Evolutionary conservation across 768 basidiomycete genomes (phyloP), one percentile per base, ranked within the genome.

Genomic region (Amanita exitialis): DNA sequence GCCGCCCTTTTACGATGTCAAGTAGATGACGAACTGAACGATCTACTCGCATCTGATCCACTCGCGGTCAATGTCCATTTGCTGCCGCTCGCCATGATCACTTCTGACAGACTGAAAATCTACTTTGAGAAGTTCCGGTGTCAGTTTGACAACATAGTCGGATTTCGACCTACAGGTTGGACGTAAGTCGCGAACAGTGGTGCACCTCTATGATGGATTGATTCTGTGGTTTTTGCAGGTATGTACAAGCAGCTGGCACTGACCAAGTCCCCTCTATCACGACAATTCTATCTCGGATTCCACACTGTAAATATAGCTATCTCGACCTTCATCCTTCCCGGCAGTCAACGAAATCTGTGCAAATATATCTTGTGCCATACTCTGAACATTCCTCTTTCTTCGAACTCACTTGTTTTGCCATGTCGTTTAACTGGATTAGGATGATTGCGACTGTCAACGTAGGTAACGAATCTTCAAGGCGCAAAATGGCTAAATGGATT

Each of bases 401-500:
- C 59, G 95, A 98, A 66, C 72, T 95, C 56, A 95, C 92, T 9
- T 94, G 91, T 63, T 97, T 97, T 63, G 91, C 92, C 3, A 77
- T 97, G 67, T 91, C 89, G 16, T 73, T 92, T 38, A 78, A 80
- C 55, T 95, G 83, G 86, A 74, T 69, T 0, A 84, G 80, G 62
- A 95, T 98, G 77, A 94, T 98, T 59, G 89, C 96, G 8, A 98
- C 96, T 0, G 96, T 94, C 35, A 95, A 93, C 57, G 83, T 94
- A 1, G 86, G 83, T 16, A 89, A 72, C 53, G 79, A 82, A 58
- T 64, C 56, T 6, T 82, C 87, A 28, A 70, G 94, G 47, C 80
- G 71, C 5, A 97, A 90, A 73, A 96, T 98, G 86, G 71, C 76
- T 23, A 79, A 77, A 56, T 98, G 94, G 95, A 74, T 97, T 44